Base-by-base conservation (phyloP, 306 rosid species). In the Castanea mollissima region DNA sequence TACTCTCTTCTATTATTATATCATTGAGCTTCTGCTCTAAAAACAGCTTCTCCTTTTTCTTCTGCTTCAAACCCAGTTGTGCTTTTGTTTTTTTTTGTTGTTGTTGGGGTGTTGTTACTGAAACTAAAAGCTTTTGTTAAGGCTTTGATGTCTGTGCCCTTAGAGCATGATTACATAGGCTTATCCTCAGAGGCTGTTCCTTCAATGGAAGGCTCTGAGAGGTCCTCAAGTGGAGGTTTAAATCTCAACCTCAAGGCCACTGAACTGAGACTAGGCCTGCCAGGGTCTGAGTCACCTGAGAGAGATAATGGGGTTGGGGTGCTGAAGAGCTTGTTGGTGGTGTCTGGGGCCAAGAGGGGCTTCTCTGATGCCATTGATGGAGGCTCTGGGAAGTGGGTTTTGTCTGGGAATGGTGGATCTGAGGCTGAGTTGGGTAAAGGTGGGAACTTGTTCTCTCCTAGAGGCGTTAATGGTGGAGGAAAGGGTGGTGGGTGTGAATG, bases 191-290 rank as follows among this genome's bases (percentile, higher is more conserved):
- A 87, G 88, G 79, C 85, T 58, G 69, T 71, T 83, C 79, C 91
- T 78, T 69, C 89, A 49, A 87, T 88, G 96, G 92, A 91, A 84
- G 77, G 80, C 87, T 87, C 88, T 83, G 73, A 78, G 52, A 85
- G 78, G 75, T 58, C 46, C 46, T 41, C 56, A 52, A 75, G 21
- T 73, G 90, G 67, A 69, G 79, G 90, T 27, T 79, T 90, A 80
- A 94, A 94, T 85, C 90, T 91, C 19, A 94, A 85, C 86, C 90
- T 91, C 19, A 94, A 85, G 78, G 98, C 97, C 46, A 94, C 98
- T 76, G 97, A 94, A 81, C 82, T 94, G n/a, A 84, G 98, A 51
- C 92, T 94, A 31, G 98, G 98, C 1, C 79, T 94, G 62, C 98
- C 98, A 3, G 98, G 98, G 1, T 90, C 93, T 12, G 91, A 83